Evolutionary conservation across 1,284 basidiomycete species (phyloP), one percentile per base, ranked within the genome.

Genomic region (Puccinia coronata): DNA sequence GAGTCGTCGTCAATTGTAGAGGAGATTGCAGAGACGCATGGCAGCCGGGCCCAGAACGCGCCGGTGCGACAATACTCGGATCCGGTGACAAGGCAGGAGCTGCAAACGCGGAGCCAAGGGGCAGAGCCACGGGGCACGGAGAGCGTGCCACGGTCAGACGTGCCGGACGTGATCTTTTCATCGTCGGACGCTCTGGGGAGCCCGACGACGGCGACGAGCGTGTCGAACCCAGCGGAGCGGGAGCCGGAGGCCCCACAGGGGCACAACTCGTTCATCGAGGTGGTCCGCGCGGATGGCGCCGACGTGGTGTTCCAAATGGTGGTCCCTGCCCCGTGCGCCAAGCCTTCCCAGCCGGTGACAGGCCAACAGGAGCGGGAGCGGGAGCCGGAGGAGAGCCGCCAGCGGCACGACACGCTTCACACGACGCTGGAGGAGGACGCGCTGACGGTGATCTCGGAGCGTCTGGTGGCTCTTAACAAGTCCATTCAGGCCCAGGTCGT

Each of bases 221-320:
- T 59, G 16, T 72, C 67, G 34, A 72, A 70, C 47, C 63, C 65
- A 23, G 23, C 39, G 18, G 63, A 70, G 34, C 23, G 39, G 20
- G 39, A 70, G 49, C 25, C 76, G 20, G 20, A n/a, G 11, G 53
- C 69, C 16, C 65, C 43, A 18, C 2, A 2, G 16, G 28, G 39
- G 14, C 31, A 25, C 43, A 49, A 70, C 43, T 67, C 63, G 67
- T 31, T 47, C 25, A 43, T 80, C 31, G 67, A 80, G 55, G 51
- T 71, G 18, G 78, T 80, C 31, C 72, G 63, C 41, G 49, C 78
- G 3, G 25, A 80, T 16, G 69, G 78, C 0, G 55, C 49, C 2
- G 69, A 80, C 34, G 36, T 80, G n/a, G 57, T 71, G 11, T 80
- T 80, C 31, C 49, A 80, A 39, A 80, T 80, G 78, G 78, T 80